A percentile compares a stretch with the other conserved stretches of the same genome.
Evolutionary conservation across 192 early-diverging fungal species (phyloP).

Genomic region (Umbelopsis vinacea): DNA sequence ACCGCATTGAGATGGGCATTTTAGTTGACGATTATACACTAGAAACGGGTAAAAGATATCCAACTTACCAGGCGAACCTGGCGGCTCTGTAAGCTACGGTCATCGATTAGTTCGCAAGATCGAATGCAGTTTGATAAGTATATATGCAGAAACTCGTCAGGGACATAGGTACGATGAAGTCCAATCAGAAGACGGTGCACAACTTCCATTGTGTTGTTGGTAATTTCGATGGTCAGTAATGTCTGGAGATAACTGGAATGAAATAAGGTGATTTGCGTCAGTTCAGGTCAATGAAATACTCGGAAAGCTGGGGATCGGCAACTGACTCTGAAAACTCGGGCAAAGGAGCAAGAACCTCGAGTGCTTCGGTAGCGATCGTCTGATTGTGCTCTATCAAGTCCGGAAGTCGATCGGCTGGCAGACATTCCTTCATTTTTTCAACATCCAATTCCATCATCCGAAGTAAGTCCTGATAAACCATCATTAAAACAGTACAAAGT

Average conservation of each 20-base stretch:
- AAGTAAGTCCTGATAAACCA: neutral
- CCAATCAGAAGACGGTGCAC: conserved; percentile 44
- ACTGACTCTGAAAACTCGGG: conserved; percentile 43
- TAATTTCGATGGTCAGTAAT: conserved; percentile 26
- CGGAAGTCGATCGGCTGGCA: conserved; percentile 39
- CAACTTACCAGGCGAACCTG: conserved; percentile 48
- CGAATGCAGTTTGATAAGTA: conserved; percentile 48
- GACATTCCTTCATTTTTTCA: neutral
- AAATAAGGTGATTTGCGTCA: neutral
- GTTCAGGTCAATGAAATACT: neutral
- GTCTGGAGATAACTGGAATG: conserved; percentile 19
- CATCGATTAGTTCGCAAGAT: conserved; percentile 47
- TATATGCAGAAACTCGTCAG: conserved; percentile 41
- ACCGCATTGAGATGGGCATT: neutral
- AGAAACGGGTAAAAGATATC: no score
- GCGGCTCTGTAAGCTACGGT: conserved; percentile 44
- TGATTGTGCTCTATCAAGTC: conserved; percentile 53
- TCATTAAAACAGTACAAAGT: neutral
- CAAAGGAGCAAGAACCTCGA: conserved; percentile 34
- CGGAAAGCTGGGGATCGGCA: neutral
- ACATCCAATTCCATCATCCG: conserved; percentile 1
- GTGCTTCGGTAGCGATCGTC: conserved; percentile 40
- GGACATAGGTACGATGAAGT: conserved; percentile 33
- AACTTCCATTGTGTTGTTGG: conserved; percentile 43
- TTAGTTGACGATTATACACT: neutral